Evolutionary conservation across 2,329 filamentous ascomycete genomes (phyloP), one percentile per base, ranked within the genome.

Genomic region (Shiraia sp.): DNA sequence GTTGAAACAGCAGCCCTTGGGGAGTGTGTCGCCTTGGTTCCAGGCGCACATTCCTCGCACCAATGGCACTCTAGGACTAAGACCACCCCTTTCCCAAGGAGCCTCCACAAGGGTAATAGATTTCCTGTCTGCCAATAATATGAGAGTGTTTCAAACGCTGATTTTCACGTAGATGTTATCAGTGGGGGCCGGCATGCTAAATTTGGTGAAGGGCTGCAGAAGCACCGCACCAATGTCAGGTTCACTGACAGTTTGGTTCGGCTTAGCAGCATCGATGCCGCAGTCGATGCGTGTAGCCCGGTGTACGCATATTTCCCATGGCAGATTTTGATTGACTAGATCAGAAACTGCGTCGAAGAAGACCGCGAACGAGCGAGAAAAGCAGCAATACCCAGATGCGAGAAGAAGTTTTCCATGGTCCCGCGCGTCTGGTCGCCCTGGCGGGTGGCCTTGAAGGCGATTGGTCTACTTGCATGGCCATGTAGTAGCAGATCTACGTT

Each of bases 41-140:
- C 45, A 43, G 36, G 46, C 42, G 42, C 48, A 42, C 61, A 59
- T 61, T 60, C 56, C 52, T 63, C 40, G 42, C 49, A 45, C 59
- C 59, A 65, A 63, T 61, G 29, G 43, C 29, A 51, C 40, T 28
- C 42, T 37, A 34, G 44, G 43, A 50, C 47, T 56, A 36, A 45
- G 36, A 47, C 38, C 42, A 34, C 42, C 40, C 44, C 44, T 47
- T 46, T 39, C 28, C 36, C 32, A 46, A 36, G 36, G 25, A 37
- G 45, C 45, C 57, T 49, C 56, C 9, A 40, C 42, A 44, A 32
- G 37, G 37, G 26, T 29, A 32, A 34, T 49, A 36, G 41, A 50
- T 45, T 25, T 43, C 43, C 39, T 54, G 39, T 54, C 36, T 54
- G 31, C 38, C 36, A 27, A 24, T 32, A 29, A 40, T 38, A 45